Evolutionary conservation across 352 stramenopile genomes (phyloP), one percentile per base, ranked within the genome.

Genomic region (Globisporangium cederbergense): DNA sequence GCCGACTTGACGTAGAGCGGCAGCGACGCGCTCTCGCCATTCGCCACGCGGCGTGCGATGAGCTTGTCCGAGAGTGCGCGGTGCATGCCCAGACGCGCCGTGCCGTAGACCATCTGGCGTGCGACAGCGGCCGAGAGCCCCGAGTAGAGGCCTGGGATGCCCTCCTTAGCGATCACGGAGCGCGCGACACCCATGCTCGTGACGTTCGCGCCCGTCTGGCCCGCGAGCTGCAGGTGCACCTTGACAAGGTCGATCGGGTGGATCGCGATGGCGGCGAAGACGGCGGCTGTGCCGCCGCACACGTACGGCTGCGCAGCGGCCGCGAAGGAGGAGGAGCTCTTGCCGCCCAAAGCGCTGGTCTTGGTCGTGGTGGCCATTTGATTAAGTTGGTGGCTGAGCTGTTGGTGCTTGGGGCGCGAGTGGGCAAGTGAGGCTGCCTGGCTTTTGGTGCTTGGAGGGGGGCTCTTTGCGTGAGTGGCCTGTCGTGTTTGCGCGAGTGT

Each of bases 161-260:
- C 91, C 60, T 97, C 86, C 50, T 90, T 84, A 34, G 79, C 79
- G 10, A 97, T 67, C 2, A 95, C 82, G 2, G 86, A 91, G 60
- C 85, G 88, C 32, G 88, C 85, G 22, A 97, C 82, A 62, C 77
- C 74, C 32, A 95, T 8, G 32, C 79, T 79, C 46, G 84, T 89
- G 50, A 93, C 85, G 51, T 92, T 93, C 49, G 83, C 70, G 47
- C 84, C 81, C 8, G 79, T 89, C 59, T 96, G 85, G 38, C 86
- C 88, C 8, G 86, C 86, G 49, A 97, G 73, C 68, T 97, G 90
- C 46, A 97, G 64, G 42, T 95, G 88, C 54, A 96, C 89, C 74
- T 97, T 97, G 71, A 95, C 89, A 47, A 96, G 76, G 65, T 97
- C 90, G 64, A 97, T 96, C 40, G 90, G 90, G 72, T 97, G 88